Base-by-base conservation (phyloP, 2,329 filamentous ascomycete species). In the Aspergillus luchuensis region DNA sequence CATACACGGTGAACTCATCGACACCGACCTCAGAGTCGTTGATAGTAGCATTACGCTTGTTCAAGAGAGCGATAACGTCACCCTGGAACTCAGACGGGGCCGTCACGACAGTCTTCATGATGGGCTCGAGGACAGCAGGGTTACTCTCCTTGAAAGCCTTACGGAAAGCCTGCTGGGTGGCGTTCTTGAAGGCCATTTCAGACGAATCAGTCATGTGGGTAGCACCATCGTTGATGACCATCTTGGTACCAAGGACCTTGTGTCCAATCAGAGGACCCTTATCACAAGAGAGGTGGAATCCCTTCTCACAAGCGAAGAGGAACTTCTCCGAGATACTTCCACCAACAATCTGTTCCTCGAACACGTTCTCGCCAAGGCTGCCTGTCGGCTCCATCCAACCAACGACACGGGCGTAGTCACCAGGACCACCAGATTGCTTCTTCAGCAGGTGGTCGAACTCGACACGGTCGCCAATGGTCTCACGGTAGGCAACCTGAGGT, bases 81-180 rank as follows among this genome's bases (percentile, higher is more conserved):
- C 95, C 95, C 80, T 99, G 95, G 84, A 98, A 99, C 82, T 99
- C 95, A 72, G 91, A 92, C 50, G 95, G 95, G 0, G 95, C 93
- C 33, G 92, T 97, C 71, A 99, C 92, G 63, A 92, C 93, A 0
- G 92, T 97, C 85, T 97, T 98, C 95, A 99, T 99, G 57, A 99
- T 81, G 5, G 95, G 95, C 79, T 99, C 95, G 38, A 99, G 87
- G 8, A 99, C 89, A 70, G 91, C 86, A 2, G 94, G 93, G 56
- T 88, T 86, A 36, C 89, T 91, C 11, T 91, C 87, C 62, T 85
- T 83, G 81, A 99, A 98, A 17, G 92, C 90, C 80, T 97, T 97
- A 69, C 91, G 88, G 88, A 99, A 99, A 25, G 95, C 95, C 82
- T 97, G 91, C 78, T 97, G 92, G 2, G 95, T 96, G 11, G 95